Conservation (phyloP, 129 eudicot genomes). For the Saussurea involucrata region DNA sequence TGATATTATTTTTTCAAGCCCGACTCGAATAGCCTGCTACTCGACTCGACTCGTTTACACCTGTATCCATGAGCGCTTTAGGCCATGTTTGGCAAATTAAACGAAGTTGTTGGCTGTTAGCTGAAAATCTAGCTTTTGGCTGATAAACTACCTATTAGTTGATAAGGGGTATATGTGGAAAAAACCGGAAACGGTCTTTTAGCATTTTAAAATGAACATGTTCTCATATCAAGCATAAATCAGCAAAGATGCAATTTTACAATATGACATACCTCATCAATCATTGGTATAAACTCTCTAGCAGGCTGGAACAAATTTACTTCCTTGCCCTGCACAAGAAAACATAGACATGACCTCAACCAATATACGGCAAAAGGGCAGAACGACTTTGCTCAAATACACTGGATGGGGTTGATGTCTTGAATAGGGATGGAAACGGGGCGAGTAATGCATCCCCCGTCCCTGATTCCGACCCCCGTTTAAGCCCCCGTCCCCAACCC, state of each 20-base stretch:
- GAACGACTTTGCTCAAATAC: neutral
- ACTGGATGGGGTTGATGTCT: no score
- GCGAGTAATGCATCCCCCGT: no score
- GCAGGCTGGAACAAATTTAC: constrained; percentile 84
- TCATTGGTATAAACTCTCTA: constrained; percentile 73
- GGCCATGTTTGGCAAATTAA: neutral
- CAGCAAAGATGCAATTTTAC: neutral
- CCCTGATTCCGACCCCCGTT: no score
- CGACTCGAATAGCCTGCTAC: no score
- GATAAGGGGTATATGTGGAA: neutral
- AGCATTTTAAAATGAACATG: neutral
- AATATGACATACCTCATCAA: constrained; percentile 52
- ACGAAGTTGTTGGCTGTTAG: neutral
- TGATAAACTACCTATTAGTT: neutral
- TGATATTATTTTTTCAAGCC: no score
- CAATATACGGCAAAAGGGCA: neutral
- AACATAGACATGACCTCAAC: neutral
- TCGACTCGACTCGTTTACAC: no score
- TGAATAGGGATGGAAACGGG: no score
- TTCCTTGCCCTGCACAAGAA: constrained; percentile 54
- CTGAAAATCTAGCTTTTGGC: neutral
- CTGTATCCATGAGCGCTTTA: neutral
- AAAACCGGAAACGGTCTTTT: neutral
- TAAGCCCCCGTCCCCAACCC: no score
- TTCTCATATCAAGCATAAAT: neutral